Base-by-base conservation (phyloP, 2,329 filamentous ascomycete genomes). In the Ophiocordyceps camponoti-floridani region DNA sequence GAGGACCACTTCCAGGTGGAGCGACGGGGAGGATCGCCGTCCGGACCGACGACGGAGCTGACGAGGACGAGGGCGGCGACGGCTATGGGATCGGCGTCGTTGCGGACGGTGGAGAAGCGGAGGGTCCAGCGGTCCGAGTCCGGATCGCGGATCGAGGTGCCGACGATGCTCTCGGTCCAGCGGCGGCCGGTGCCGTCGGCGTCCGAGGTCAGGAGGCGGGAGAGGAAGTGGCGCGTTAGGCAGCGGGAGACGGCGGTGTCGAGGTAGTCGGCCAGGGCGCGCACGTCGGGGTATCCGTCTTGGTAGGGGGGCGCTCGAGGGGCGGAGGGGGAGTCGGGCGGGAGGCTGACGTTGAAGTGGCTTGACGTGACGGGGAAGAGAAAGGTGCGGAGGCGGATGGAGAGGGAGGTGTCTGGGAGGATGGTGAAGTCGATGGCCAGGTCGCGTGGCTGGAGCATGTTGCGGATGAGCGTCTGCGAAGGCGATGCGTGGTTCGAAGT, bases 191-290 rank as follows among this genome's bases (percentile, higher is more conserved):
- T 30, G 19, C 37, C 40, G 7, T 40, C 44, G 1, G 35, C 3
- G 40, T 8, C 16, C 7, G 5, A 35, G 14, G 45, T 44, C 14
- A 60, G 51, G 30, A 38, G 35, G 35, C 50, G 48, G 19, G 53
- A 49, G 28, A 65, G 52, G 42, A 58, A 56, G 45, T 60, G 58
- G 10, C 62, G 54, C 0, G 63, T 56, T 3, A 72, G 56, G 40
- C 60, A 58, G 41, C 63, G 67, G 23, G 61, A 52, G 8, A 64
- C 58, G 12, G 67, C 65, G 16, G 62, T 62, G 45, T 61, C 57
- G 9, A 75, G 50, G 53, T 73, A 73, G 49, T 65, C 62, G 12
- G 61, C 56, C 6, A 72, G 60, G 31, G 69, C 66, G 10, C 52
- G 48, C 14, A 68, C 55, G 48, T 62, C 62, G 0, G 66, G 62